Evolutionary conservation across 2,329 filamentous ascomycete genomes (phyloP), one percentile per base, ranked within the genome.

Genomic region (Huntiella bhutanensis): DNA sequence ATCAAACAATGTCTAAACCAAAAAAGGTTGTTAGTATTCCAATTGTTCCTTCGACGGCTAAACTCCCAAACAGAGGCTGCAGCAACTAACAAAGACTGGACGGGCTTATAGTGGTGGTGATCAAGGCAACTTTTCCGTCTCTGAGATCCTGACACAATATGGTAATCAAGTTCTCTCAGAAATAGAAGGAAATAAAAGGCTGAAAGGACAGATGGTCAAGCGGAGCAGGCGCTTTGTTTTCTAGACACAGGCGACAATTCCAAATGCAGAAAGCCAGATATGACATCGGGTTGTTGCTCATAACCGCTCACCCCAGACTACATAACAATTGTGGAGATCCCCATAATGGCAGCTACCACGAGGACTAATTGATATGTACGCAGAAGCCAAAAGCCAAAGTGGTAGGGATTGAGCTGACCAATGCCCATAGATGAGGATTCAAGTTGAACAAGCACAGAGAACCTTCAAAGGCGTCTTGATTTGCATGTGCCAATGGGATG

Each of bases 181-280:
- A 36, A 36, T 34, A 16, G 10, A 41, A 28, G 8, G 39, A 10
- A 41, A 33, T 11, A 36, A 7, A n/a, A 22, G 40, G 33, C 28
- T 43, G 41, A 33, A 43, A 36, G 34, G 34, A 15, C 34, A 36
- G 34, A 36, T 36, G 12, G 34, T 16, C 12, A 36, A n/a, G 12
- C 12, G 12, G 15, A 36, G 34, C 15, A 15, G 12, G 34, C 34
- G 22, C 22, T 28, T 36, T 36, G 34, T 8, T 43, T 43, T 43
- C 33, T 43, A 16, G 33, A 43, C 33, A 34, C 13, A 43, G 22
- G 22, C 22, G 22, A 28, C 28, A 11, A 15, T 36, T 16, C 11
- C 41, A 19, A 19, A 43, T 13, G 7, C 28, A 15, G 15, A 43
- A 43, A 43, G 41, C 28, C 41, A 43, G 41, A 43, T 43, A 43